Conservation (phyloP, 495 filamentous ascomycete genomes). For the Tuber microsphaerosporum region DNA sequence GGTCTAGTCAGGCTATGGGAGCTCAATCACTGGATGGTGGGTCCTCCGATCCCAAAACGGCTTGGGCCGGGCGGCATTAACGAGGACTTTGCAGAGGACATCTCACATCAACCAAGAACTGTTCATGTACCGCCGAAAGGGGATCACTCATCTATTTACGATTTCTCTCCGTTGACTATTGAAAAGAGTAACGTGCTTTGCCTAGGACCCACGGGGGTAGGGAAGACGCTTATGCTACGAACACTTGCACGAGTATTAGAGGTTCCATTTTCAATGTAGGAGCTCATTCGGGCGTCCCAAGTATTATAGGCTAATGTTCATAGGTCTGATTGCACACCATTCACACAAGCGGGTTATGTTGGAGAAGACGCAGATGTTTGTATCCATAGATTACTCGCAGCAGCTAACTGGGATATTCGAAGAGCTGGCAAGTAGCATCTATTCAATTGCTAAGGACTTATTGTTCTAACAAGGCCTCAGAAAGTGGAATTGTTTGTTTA, state of each 20-base stretch:
- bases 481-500: constrained; percentile 87
- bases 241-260: constrained; percentile 71
- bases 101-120: constrained; percentile 62
- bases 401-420: constrained; percentile 80
- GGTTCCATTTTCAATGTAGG: constrained; percentile 81
- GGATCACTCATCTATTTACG: constrained; percentile 46
- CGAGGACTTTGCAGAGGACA: constrained; percentile 59
- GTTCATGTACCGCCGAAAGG: constrained; percentile 46
- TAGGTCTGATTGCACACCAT: constrained; percentile 84
- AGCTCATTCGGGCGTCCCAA: not conserved
- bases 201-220: constrained; percentile 88
- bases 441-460: not conserved
- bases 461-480: constrained; percentile 44
- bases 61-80: not conserved
- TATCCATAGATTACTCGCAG: constrained; percentile 79
- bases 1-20: constrained; percentile 44
- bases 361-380: constrained; percentile 92
- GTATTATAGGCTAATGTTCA: constrained; percentile 10
- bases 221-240: constrained; percentile 81
- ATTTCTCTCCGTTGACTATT: constrained; percentile 62
- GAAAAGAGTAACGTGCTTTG: constrained; percentile 96
- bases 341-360: constrained; percentile 96
- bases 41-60: constrained; percentile 11
- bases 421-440: constrained; percentile 42
- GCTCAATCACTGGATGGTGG: constrained; percentile 50